Evolutionary conservation across 108 stramenopile species (phyloP), one percentile per base, ranked within the genome.

Genomic region (Cyclostephanos invisitatus): DNA sequence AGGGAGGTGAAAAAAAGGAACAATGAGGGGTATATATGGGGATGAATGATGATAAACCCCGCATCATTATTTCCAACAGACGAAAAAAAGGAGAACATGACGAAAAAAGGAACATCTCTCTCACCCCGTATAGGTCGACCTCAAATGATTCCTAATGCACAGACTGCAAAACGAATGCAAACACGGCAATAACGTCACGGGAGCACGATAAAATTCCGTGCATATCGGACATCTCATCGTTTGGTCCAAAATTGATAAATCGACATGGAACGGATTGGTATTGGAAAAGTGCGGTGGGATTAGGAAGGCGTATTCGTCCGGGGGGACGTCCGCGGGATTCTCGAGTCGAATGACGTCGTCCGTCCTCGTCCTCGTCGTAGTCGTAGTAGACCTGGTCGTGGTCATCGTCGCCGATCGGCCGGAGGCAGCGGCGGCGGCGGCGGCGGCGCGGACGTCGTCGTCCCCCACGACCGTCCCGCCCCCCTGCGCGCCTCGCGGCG

Each of bases 131-230:
- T 32, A 60, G 38, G 68, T 65, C 14, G 40, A 28, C 12, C 64
- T 61, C n/a, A 85, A 77, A 32, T 62, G 36, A 27, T 50, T 75
- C 7, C 86, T 74, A 24, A 90, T 70, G 46, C 89, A 90, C 29
- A 77, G 70, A 18, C 76, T 75, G 61, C 89, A 90, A 64, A 87
- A 90, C 32, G 84, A 67, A 60, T 90, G 89, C 9, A 77, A 53
- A 59, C 87, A 88, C 0, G 74, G 77, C 29, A 78, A 25, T 0
- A 87, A 29, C 0, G 75, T 62, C 20, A 85, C 83, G 44, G 87
- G 81, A 17, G 60, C 79, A 7, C 51, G 20, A 66, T 69, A 82
- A 12, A 85, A 60, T 22, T 80, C 71, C 28, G 58, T 32, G 66
- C 87, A 88, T 51, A 85, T 84, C 6, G 29, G 29, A 44, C 87